Evolutionary conservation across 2,329 filamentous ascomycete genomes (phyloP), one percentile per base, ranked within the genome.

Genomic region (Trichoderma koningii): DNA sequence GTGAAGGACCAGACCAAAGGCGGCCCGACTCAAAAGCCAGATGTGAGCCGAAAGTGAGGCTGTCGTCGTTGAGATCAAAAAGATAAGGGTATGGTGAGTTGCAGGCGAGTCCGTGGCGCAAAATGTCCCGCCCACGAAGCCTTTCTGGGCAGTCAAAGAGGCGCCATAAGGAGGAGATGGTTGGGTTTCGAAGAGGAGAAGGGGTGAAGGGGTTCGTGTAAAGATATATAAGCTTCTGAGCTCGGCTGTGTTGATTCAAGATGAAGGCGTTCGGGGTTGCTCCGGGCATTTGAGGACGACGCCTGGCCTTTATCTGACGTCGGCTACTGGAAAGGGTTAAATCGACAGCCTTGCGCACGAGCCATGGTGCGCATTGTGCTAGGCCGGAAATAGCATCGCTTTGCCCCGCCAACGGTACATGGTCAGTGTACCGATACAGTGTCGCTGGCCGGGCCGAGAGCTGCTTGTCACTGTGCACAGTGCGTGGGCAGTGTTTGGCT

Each of bases 291-390:
- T 2, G 21, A 23, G 21, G 21, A 23, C 21, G 21, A 23, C 21
- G 21, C 21, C 21, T 3, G 21, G 53, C 38, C 38, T 44, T 38
- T 23, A 51, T 42, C 44, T 44, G 48, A 52, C 38, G 57, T 62
- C 57, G 14, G 30, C 30, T 34, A 9, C 30, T 52, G 50, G 28
- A 52, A 62, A 53, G 57, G 57, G 57, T 52, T 21, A 57, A 61
- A 23, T 21, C 7, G 41, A 23, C 60, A 63, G 60, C 60, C 60
- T 63, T 19, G 60, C 47, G 60, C 60, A 63, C 51, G 60, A 51
- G 14, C 60, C 60, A 44, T 38, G 14, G 12, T 38, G 34, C 14
- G 26, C 12, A 10, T 45, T 44, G 41, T n/a, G 45, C 45, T 51
- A 51, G 56, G 23, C 50, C 56, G 5, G 19, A 42, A 60, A 38